These are phyloP conservation scores for Alternaria conjuncta DNA, from an alignment of 2,329 filamentous ascomycete genomes.

Conservation along the genomic window DNA sequence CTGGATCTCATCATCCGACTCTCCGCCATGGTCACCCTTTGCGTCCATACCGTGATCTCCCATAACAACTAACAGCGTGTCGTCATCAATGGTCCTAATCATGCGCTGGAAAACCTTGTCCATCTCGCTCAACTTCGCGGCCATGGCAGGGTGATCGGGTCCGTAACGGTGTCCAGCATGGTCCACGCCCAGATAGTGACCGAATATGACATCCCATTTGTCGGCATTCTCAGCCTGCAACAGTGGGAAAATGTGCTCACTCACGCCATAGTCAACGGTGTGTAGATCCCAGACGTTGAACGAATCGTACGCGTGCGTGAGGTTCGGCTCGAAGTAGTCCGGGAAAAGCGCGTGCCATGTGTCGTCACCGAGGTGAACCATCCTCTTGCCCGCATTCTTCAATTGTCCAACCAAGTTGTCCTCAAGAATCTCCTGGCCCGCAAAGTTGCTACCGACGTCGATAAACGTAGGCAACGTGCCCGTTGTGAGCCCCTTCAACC, in stretches of 20 bases:
- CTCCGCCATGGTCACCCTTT: conserved; percentile 97
- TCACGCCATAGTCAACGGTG: conserved; percentile 94
- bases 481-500: conserved; percentile 92
- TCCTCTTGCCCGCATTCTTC: conserved; percentile 69
- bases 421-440: conserved; percentile 92
- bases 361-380: conserved; percentile 96
- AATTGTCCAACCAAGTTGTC: conserved; percentile 77
- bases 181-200: conserved; percentile 93
- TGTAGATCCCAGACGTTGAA: conserved; percentile 99
- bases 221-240: conserved; percentile 68
- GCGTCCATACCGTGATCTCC: conserved; percentile 99
- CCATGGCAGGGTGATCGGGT: conserved; percentile 91
- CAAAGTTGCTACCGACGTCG: conserved; percentile 93
- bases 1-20: conserved; percentile 94
- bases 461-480: conserved; percentile 94
- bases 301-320: conserved; percentile 90
- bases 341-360: conserved; percentile 96
- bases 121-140: conserved; percentile 90
- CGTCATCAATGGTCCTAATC: conserved; percentile 75
- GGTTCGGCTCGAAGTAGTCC: conserved; percentile 85
- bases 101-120: conserved; percentile 77
- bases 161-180: conserved; percentile 97
- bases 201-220: conserved; percentile 93
- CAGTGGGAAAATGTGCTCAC: conserved; percentile 86
- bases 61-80: conserved; percentile 92